phyloP scores from a whole-genome alignment of 2,329 filamentous ascomycete species.

The Colletotrichum ledebouriae region DNA sequence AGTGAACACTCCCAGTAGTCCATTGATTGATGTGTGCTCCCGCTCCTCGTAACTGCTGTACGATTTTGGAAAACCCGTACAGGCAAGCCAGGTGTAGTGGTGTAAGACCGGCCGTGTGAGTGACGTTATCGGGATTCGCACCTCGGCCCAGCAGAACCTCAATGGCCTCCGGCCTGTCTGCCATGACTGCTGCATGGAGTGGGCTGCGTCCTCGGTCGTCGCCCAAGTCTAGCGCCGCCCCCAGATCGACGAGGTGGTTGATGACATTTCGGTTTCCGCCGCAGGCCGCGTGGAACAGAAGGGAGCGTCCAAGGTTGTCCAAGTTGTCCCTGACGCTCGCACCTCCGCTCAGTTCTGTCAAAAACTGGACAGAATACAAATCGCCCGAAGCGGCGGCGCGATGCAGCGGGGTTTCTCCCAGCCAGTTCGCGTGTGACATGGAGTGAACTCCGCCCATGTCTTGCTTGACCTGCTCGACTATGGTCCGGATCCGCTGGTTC shows the following conservation, averaged over 20 bases:
- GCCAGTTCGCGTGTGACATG: slow-evolving; percentile 9
- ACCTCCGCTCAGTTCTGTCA: background rate
- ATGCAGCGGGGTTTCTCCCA: slow-evolving; percentile 25
- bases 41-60: background rate
- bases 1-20: background rate
- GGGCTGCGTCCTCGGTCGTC: slow-evolving; percentile 27
- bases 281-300: slow-evolving; percentile 30
- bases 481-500: background rate
- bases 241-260: background rate
- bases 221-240: background rate
- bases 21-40: background rate
- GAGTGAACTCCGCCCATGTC: background rate
- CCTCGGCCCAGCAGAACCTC: background rate
- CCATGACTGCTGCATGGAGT: slow-evolving; percentile 27
- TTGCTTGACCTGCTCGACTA: background rate
- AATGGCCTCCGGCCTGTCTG: background rate
- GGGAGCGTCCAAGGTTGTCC: slow-evolving; percentile 9
- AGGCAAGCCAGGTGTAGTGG: slow-evolving; percentile 23
- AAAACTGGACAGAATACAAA: background rate
- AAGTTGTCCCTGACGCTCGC: background rate
- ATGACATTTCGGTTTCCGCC: slow-evolving; percentile 3
- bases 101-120: background rate
- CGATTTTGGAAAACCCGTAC: slow-evolving; percentile 7
- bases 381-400: slow-evolving; percentile 6
- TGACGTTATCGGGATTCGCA: background rate